phyloP scores from a whole-genome alignment of 2,329 filamentous ascomycete genomes.

The Penicillium griseofulvum region DNA sequence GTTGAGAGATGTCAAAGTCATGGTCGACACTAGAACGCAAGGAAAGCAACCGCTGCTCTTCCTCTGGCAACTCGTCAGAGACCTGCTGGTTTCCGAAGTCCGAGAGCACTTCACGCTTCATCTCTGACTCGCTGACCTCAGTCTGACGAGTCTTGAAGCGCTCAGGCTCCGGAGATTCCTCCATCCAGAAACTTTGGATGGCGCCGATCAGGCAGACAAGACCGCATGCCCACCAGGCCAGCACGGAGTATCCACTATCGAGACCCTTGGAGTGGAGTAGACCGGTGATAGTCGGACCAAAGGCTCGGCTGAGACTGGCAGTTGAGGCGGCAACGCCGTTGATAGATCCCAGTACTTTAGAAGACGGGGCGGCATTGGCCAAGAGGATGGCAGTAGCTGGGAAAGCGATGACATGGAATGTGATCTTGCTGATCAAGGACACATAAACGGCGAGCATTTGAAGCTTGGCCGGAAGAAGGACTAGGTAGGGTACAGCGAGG shows the following conservation, averaged over 20 bases:
- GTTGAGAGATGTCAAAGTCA: slow-evolving; percentile 29
- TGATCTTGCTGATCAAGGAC: slow-evolving; percentile 86
- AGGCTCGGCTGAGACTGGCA: slow-evolving; percentile 81
- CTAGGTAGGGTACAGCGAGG: slow-evolving; percentile 81
- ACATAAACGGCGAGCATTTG: slow-evolving; percentile 73
- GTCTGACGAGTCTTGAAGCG: slow-evolving; percentile 34
- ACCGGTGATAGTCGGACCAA: slow-evolving; percentile 86
- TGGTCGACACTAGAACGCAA: slow-evolving; percentile 36
- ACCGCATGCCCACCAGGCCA: slow-evolving; percentile 91
- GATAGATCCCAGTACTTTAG: slow-evolving; percentile 81
- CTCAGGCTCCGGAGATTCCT: slow-evolving; percentile 54
- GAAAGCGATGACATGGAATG: slow-evolving; percentile 85
- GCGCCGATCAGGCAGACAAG: slow-evolving; percentile 73
- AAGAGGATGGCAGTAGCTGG: slow-evolving; percentile 86
- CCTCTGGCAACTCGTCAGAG: slow-evolving; percentile 26
- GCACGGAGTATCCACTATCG: slow-evolving; percentile 74
- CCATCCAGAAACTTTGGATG: slow-evolving; percentile 71
- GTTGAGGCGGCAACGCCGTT: slow-evolving; percentile 91
- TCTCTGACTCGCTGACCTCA: slow-evolving; percentile 28
- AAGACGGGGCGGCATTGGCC: slow-evolving; percentile 81
- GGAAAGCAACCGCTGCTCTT: slow-evolving; percentile 38
- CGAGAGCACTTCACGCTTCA: slow-evolving; percentile 25
- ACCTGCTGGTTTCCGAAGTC: slow-evolving; percentile 24
- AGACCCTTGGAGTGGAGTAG: slow-evolving; percentile 79
- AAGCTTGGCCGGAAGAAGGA: slow-evolving; percentile 70